Evolutionary conservation across 441 rosid genomes (phyloP).

Genomic region (Pelargonium australe): DNA sequence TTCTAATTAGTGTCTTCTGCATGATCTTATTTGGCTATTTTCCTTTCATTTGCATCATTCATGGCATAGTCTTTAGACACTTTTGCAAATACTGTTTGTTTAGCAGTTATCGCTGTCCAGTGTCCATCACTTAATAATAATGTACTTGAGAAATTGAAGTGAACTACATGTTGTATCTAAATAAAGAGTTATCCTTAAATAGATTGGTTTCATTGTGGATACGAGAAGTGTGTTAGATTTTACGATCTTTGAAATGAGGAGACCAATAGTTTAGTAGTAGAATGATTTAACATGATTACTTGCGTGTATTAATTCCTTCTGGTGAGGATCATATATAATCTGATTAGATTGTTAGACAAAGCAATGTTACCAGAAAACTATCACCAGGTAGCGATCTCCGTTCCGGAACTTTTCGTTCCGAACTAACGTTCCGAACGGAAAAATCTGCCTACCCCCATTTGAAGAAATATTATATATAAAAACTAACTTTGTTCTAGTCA

Average conservation of each 20-base stretch:
- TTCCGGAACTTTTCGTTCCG: no score
- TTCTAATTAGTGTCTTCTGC: background rate
- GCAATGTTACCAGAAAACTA: no score
- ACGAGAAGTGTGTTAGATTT: background rate
- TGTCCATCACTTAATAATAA: background rate
- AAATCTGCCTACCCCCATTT: no score
- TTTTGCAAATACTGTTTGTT: background rate
- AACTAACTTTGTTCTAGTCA: no score
- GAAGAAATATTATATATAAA: no score
- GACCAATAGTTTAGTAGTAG: background rate
- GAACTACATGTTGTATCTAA: background rate
- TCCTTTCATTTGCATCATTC: background rate
- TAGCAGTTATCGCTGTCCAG: background rate
- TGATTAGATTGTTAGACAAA: background rate
- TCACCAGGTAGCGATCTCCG: no score
- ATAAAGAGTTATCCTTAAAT: background rate
- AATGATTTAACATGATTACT: background rate
- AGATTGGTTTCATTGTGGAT: background rate
- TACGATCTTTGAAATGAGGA: background rate
- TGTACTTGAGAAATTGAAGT: background rate
- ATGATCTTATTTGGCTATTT: constrained; percentile 1
- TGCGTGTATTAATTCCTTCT: background rate
- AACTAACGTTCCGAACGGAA: no score
- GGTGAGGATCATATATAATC: background rate
- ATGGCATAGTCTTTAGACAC: background rate